phyloP scores from a whole-genome alignment of 1,139 yeast species.

The Debaryomyces psychrophilus region DNA sequence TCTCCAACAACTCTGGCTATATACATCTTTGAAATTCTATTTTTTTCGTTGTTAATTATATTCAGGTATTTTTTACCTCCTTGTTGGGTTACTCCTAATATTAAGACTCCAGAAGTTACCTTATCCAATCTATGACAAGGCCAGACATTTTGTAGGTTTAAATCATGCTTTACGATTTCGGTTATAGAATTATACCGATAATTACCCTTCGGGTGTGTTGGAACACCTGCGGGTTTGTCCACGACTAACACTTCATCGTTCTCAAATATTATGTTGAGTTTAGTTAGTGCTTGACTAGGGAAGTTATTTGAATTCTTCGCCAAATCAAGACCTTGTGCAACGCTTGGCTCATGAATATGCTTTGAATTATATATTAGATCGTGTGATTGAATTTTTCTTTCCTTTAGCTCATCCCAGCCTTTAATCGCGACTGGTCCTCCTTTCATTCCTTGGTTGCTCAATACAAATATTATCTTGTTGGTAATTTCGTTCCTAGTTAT shows the following conservation, averaged over 20 bases:
- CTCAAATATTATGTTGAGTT: slow-evolving; percentile 48
- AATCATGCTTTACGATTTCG: slow-evolving; percentile 54
- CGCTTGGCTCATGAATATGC: slow-evolving; percentile 69
- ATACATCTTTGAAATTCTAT: slow-evolving; percentile 50
- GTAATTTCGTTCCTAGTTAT: slow-evolving; percentile 29
- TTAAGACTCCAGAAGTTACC: slow-evolving; percentile 72
- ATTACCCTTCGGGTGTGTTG: slow-evolving; percentile 78
- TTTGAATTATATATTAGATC: slow-evolving; percentile 51
- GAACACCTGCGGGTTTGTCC: slow-evolving; percentile 75
- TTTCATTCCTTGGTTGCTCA: slow-evolving; percentile 30
- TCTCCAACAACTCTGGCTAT: slow-evolving; percentile 64
- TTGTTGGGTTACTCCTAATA: slow-evolving; percentile 54
- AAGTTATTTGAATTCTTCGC: slow-evolving; percentile 14
- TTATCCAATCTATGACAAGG: slow-evolving; percentile 76
- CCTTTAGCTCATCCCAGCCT: slow-evolving; percentile 27
- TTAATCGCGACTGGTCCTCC: slow-evolving; percentile 21
- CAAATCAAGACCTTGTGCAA: slow-evolving; percentile 31
- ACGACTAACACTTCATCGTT: slow-evolving; percentile 58
- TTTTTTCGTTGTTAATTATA: slow-evolving; percentile 39
- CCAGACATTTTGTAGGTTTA: slow-evolving; percentile 37
- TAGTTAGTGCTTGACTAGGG: slow-evolving; percentile 15
- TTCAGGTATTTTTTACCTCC: slow-evolving; percentile 49
- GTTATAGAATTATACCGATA: slow-evolving; percentile 63
- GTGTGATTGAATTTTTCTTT: slow-evolving; percentile 39
- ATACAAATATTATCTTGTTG: slow-evolving; percentile 29